Evolutionary conservation across 2,329 filamentous ascomycete species (phyloP).

Genomic region (Penicillium brasilianum): DNA sequence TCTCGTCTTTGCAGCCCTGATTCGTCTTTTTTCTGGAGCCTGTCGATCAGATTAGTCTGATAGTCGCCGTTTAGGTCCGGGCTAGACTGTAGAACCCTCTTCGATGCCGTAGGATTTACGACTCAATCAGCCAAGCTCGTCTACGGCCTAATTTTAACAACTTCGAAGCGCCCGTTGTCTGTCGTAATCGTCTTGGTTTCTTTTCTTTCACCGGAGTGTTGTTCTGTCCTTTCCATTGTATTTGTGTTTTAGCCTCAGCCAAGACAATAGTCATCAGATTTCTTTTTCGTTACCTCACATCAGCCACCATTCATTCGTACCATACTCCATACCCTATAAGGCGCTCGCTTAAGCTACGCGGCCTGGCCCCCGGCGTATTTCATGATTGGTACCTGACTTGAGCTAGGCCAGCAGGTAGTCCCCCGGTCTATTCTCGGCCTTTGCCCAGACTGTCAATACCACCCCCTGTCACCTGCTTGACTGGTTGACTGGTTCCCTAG

Average conservation of each 20-base stretch:
- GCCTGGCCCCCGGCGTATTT: background rate
- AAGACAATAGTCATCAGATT: conserved; percentile 14
- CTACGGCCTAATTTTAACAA: conserved; percentile 23
- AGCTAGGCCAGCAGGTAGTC: background rate
- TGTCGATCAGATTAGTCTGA: conserved; percentile 17
- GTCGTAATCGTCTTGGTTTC: background rate
- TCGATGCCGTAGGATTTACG: conserved; percentile 11
- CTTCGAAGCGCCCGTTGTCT: background rate
- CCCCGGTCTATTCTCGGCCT: conserved; percentile 2
- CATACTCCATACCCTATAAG: background rate
- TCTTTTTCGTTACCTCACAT: conserved; percentile 14
- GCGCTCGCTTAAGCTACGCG: conserved; percentile 7
- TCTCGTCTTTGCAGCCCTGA: conserved; percentile 16
- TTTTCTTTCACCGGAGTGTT: background rate
- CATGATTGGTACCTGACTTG: background rate
- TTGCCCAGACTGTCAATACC: conserved; percentile 10
- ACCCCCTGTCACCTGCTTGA: background rate
- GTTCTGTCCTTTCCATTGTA: background rate
- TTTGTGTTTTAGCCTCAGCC: conserved; percentile 5
- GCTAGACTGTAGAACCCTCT: background rate
- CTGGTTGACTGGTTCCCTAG: conserved; percentile 2
- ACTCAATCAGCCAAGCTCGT: background rate
- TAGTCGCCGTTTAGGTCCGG: conserved; percentile 28
- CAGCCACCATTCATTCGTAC: conserved; percentile 2
- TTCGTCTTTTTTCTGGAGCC: background rate